Evolutionary conservation across 129 eudicot species (phyloP), one percentile per base, ranked within the genome.

Genomic region (Saussurea involucrata): DNA sequence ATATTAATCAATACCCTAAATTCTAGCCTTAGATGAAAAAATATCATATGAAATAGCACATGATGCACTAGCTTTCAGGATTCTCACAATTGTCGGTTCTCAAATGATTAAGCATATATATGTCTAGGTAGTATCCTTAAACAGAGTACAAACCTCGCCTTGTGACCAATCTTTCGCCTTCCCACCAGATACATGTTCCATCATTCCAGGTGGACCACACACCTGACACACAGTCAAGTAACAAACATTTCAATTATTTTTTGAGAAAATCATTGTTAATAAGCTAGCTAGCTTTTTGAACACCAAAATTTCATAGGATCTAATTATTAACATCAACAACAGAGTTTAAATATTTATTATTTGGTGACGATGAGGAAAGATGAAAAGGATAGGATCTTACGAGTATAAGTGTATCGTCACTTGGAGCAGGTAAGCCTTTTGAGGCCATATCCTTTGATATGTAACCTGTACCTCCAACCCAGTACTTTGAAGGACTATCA

Each of bases 141-240:
- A 6, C 40, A 22, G 21, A 37, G 17, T 68, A 25, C 75, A 68
- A 82, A 93, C 98, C 91, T 95, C 97, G 72, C 99, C 99, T 85
- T 95, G 99, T 20, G 97, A 81, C 75, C 87, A 69, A 80, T 89
- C 90, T 72, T 89, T 86, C 13, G 96, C 92, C 87, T 95, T 95
- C 73, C 87, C 96, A 22, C 99, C 99, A 3, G 99, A 92, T 74
- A 95, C 70, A 65, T 92, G 99, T 29, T 86, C 73, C 97, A 95
- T 92, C 99, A 95, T 83, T 68, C 99, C 99, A 80, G 99, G 99
- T 63, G 99, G 99, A 17, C 99, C 99, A 60, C 99, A 95, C 63
- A 95, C 99, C 99, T 95, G 74, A 67, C 29, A 70, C 29, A 70
- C 63, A 78, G 28, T 27, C 49, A 80, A 15, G 67, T n/a, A 53